Evolutionary conservation across 805 yeast genomes (phyloP).

Genomic region (Barnettozyma populi): DNA sequence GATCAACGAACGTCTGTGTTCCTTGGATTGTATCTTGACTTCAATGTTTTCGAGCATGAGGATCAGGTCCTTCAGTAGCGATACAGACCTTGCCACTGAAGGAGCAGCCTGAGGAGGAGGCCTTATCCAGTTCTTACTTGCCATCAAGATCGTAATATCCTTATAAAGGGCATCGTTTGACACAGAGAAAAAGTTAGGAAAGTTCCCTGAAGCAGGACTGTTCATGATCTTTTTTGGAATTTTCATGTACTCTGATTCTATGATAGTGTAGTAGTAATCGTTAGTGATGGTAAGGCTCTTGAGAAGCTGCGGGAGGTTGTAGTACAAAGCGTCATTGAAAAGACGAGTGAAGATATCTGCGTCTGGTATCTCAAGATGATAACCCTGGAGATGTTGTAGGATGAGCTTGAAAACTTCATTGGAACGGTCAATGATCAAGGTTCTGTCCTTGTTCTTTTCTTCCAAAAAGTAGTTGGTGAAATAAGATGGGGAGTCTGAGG

Average conservation of each 20-base stretch:
- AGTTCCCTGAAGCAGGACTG: conserved; percentile 50
- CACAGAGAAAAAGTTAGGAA: conserved; percentile 71
- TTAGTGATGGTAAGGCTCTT: conserved; percentile 38
- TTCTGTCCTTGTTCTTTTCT: conserved; percentile 31
- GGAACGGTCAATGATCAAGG: conserved; percentile 67
- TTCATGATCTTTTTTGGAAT: conserved; percentile 51
- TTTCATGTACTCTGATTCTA: conserved; percentile 58
- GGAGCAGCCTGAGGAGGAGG: conserved; percentile 77
- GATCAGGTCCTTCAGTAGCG: conserved; percentile 33
- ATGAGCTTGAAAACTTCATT: conserved; percentile 64
- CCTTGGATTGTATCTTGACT: conserved; percentile 41
- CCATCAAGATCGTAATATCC: conserved; percentile 40
- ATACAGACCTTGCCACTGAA: conserved; percentile 28
- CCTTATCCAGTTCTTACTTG: conserved; percentile 43
- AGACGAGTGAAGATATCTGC: conserved; percentile 59
- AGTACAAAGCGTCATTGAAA: conserved; percentile 68
- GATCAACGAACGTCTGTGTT: conserved; percentile 51
- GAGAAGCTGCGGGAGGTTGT: conserved; percentile 54
- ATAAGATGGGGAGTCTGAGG: conserved; percentile 84
- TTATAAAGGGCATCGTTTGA: conserved; percentile 47
- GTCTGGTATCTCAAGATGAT: conserved; percentile 52
- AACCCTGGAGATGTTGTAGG: conserved; percentile 75
- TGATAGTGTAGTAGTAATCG: conserved; percentile 46
- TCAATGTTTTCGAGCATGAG: conserved; percentile 50
- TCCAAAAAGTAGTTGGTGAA: conserved; percentile 65